Evolutionary conservation across 345 rosid genomes (phyloP).

Genomic region (Eucalyptus pumila): DNA sequence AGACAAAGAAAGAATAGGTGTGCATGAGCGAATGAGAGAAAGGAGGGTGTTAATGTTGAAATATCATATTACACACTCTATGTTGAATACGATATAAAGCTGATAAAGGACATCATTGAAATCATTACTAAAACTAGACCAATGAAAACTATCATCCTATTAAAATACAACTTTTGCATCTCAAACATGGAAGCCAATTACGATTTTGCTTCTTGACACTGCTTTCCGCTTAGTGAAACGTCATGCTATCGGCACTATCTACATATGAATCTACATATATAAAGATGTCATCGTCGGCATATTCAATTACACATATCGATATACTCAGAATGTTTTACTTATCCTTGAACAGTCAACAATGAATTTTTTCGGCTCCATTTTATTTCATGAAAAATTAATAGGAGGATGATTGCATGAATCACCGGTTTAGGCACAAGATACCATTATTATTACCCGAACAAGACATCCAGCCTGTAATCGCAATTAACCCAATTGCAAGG

Average conservation of each 20-base stretch:
- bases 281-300: too few species aligned
- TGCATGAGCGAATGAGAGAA: background rate
- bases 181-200: background rate
- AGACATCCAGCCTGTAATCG: too few species aligned
- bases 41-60: background rate
- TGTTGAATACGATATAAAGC: background rate
- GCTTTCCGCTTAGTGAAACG: background rate
- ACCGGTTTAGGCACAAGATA: fast-evolving
- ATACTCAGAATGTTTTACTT: background rate
- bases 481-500: background rate
- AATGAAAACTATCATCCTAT: background rate
- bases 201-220: background rate
- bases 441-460: background rate
- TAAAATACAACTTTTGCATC: background rate
- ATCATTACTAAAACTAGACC: background rate
- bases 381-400: too few species aligned
- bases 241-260: fast-evolving
- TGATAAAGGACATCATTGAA: background rate
- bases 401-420: background rate
- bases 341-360: fast-evolving
- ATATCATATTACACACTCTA: background rate
- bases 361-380: fast-evolving
- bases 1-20: background rate
- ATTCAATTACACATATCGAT: too few species aligned
- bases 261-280: too few species aligned